Evolutionary conservation across 108 stramenopile species (phyloP).

Genomic region (Stephanodiscus minutulus): DNA sequence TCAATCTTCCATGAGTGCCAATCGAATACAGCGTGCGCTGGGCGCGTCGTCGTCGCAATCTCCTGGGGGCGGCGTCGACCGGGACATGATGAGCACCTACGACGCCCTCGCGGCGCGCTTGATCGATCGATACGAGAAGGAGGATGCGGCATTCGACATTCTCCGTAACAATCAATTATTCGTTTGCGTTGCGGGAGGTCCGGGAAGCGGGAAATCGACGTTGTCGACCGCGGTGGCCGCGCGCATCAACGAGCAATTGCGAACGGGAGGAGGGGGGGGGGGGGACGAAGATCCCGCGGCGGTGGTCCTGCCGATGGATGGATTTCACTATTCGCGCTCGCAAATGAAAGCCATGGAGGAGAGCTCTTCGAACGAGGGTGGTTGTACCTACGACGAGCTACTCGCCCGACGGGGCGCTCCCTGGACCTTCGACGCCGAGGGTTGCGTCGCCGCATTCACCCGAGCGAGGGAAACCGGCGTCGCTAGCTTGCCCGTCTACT

Average conservation of each 20-base stretch:
- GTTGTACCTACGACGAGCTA: constrained; percentile 38
- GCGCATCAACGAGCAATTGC: constrained; percentile 31
- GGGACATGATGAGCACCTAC: constrained; percentile 20
- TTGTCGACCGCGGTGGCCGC: constrained; percentile 49
- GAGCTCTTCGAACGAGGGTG: constrained; percentile 7
- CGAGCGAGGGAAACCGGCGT: constrained; percentile 38
- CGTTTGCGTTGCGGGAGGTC: constrained; percentile 67
- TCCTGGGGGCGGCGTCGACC: neutral
- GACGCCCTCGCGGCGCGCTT: constrained; percentile 36
- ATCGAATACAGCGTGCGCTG: neutral
- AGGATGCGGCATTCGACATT: neutral
- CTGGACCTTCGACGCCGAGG: constrained; percentile 74
- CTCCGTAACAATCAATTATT: constrained; percentile 43
- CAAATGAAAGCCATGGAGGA: constrained; percentile 47
- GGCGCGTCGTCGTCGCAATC: neutral
- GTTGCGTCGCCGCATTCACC: constrained; percentile 39
- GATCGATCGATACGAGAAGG: constrained; percentile 19
- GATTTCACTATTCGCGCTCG: constrained; percentile 62
- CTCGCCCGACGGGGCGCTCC: constrained; percentile 66
- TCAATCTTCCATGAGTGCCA: neutral
- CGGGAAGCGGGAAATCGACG: constrained; percentile 74
- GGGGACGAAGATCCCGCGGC: constrained; percentile 19
- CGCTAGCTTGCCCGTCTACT: constrained; percentile 59
- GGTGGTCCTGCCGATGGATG: constrained; percentile 74
- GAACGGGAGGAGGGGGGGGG: neutral